These are phyloP conservation scores for Starmerella stigmatis DNA, from an alignment of 805 yeast species.

Conservation along the genomic window DNA sequence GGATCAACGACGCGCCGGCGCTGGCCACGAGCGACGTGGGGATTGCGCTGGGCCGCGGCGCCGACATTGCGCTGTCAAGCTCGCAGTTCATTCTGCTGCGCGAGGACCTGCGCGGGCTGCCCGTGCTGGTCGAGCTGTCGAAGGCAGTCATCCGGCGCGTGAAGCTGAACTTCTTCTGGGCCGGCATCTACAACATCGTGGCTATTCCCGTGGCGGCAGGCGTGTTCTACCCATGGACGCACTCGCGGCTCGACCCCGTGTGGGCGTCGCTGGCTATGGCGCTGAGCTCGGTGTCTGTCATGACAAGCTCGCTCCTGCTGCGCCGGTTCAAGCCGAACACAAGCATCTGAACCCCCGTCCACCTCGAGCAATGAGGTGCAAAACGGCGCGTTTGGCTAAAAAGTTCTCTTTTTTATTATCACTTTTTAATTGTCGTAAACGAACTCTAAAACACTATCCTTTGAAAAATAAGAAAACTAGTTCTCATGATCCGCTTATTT, in stretches of 20 bases:
- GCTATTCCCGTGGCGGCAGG: constrained; percentile 96
- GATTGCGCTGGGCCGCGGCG: constrained; percentile 63
- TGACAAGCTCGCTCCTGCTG: constrained; percentile 62
- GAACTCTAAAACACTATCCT: neutral
- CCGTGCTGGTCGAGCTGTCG: constrained; percentile 56
- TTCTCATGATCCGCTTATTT: too few species aligned
- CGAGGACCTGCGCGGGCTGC: constrained; percentile 41
- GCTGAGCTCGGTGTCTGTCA: constrained; percentile 80
- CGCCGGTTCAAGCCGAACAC: constrained; percentile 37
- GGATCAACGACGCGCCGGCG: constrained; percentile 77
- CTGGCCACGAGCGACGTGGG: constrained; percentile 67
- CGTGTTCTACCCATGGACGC: constrained; percentile 64
- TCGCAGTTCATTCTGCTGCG: constrained; percentile 59
- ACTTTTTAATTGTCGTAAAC: neutral
- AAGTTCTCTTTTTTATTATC: too few species aligned
- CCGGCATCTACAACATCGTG: constrained; percentile 66
- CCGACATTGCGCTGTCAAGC: constrained; percentile 64
- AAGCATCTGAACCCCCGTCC: too few species aligned
- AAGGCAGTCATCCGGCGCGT: constrained; percentile 60
- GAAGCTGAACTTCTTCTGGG: constrained; percentile 77
- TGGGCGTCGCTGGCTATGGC: constrained; percentile 93
- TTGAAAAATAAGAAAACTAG: too few species aligned
- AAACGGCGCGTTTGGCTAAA: too few species aligned
- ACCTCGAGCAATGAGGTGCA: too few species aligned
- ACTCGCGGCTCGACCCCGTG: constrained; percentile 66